Evolutionary conservation across 495 filamentous ascomycete genomes (phyloP).

Genomic region (Entonaema liquescens): DNA sequence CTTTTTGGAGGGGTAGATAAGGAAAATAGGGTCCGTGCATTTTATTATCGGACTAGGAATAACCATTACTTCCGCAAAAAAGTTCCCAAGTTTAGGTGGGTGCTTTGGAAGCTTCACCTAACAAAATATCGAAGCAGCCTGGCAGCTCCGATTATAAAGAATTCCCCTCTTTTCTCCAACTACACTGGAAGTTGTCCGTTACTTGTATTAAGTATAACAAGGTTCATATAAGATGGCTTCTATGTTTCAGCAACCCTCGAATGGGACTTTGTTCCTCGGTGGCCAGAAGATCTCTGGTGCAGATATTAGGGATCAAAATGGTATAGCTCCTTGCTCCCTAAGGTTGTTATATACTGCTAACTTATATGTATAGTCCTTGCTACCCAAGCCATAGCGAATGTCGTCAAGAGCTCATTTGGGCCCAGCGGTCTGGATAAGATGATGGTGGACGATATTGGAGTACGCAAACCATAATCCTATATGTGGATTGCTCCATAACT

Average conservation of each 20-base stretch:
- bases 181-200: background rate
- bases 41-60: constrained; percentile 32
- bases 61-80: constrained; percentile 45
- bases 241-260: constrained; percentile 88
- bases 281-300: constrained; percentile 93
- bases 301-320: constrained; percentile 96
- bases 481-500: constrained; percentile 26
- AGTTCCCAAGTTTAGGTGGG: constrained; percentile 30
- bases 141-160: constrained; percentile 12
- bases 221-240: constrained; percentile 69
- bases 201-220: background rate
- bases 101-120: constrained; percentile 30
- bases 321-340: constrained; percentile 52
- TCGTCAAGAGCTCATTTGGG: constrained; percentile 98
- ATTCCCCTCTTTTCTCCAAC: constrained; percentile 5
- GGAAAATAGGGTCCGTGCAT: constrained; percentile 31
- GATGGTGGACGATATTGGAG: constrained; percentile 99
- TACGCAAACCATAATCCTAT: constrained; percentile 53
- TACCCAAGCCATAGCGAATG: constrained; percentile 96
- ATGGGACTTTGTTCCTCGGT: constrained; percentile 91
- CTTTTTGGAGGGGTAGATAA: constrained; percentile 27
- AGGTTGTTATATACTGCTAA: constrained; percentile 25
- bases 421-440: constrained; percentile 98
- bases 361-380: constrained; percentile 72
- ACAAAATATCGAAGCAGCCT: constrained; percentile 38